Conservation (phyloP, 495 filamentous ascomycete species). For the Amniculicola lignicola region DNA sequence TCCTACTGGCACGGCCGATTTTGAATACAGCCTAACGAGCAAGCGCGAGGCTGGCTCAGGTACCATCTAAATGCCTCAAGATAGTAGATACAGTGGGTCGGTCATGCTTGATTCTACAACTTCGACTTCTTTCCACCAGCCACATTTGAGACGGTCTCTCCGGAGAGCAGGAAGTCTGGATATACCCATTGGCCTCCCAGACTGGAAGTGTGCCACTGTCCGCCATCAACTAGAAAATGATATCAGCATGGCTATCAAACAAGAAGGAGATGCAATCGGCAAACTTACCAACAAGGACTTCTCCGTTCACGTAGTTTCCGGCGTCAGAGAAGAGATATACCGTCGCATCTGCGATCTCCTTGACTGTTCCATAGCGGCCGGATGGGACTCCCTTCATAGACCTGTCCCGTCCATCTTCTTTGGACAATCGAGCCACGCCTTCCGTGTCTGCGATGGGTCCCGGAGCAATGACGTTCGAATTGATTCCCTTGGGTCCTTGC, state of each 20-base stretch:
- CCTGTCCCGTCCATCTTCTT: slow-evolving; percentile 39
- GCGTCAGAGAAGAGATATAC: slow-evolving; percentile 81
- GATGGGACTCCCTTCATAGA: slow-evolving; percentile 55
- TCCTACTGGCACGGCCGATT: too few relatives aligned
- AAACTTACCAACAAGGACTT: slow-evolving; percentile 60
- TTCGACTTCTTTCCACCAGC: slow-evolving; percentile 63
- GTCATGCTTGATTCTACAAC: too few relatives aligned
- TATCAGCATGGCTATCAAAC: not conserved
- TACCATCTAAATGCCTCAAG: too few relatives aligned
- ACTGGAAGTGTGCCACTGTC: slow-evolving; percentile 58
- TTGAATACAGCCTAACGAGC: too few relatives aligned
- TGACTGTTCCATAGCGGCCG: slow-evolving; percentile 72
- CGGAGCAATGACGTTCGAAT: slow-evolving; percentile 80
- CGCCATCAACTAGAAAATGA: slow-evolving; percentile 59
- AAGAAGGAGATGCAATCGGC: not conserved
- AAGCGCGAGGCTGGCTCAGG: too few relatives aligned
- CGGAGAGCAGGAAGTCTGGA: slow-evolving; percentile 62
- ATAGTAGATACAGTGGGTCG: too few relatives aligned
- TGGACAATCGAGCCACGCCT: slow-evolving; percentile 46
- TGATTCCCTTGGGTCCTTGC: slow-evolving; percentile 83
- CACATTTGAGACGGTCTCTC: slow-evolving; percentile 53
- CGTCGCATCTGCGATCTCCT: slow-evolving; percentile 90
- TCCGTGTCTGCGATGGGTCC: slow-evolving; percentile 70
- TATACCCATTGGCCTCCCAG: slow-evolving; percentile 45
- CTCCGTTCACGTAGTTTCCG: slow-evolving; percentile 79